phyloP scores from a whole-genome alignment of 495 filamentous ascomycete species.

The Margaritispora aquatica region DNA sequence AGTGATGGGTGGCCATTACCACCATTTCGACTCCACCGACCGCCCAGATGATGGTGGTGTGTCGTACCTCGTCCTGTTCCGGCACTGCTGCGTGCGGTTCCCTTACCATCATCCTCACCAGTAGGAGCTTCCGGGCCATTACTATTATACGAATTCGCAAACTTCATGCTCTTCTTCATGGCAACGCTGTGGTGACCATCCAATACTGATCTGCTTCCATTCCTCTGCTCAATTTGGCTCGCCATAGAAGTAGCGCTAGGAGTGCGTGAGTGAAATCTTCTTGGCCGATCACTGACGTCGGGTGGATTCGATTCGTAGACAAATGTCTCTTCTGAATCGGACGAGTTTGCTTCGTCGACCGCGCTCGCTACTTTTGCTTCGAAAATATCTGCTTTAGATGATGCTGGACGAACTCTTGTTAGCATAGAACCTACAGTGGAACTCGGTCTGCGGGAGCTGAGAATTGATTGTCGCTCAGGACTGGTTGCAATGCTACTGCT shows the following conservation, averaged over 20 bases:
- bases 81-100: slow-evolving; percentile 48
- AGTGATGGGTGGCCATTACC: slow-evolving; percentile 64
- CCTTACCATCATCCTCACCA: slow-evolving; percentile 59
- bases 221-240: slow-evolving; percentile 68
- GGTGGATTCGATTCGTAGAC: slow-evolving; percentile 98
- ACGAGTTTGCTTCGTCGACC: slow-evolving; percentile 86
- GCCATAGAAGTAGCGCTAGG: slow-evolving; percentile 90
- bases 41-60: slow-evolving; percentile 64
- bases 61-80: slow-evolving; percentile 60
- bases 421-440: slow-evolving; percentile 40
- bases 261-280: slow-evolving; percentile 86
- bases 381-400: slow-evolving; percentile 97
- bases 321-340: slow-evolving; percentile 96
- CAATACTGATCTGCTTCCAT: slow-evolving; percentile 52
- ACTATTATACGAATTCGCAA: slow-evolving; percentile 66
- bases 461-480: slow-evolving; percentile 12
- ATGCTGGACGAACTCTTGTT: slow-evolving; percentile 54
- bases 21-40: slow-evolving; percentile 57
- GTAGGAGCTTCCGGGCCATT: slow-evolving; percentile 55
- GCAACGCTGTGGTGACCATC: slow-evolving; percentile 62
- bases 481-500: slow-evolving; percentile 13
- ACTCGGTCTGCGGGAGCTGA: slow-evolving; percentile 15
- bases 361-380: slow-evolving; percentile 94
- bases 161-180: slow-evolving; percentile 96
- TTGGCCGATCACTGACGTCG: slow-evolving; percentile 64